phyloP scores from a whole-genome alignment of 768 basidiomycete genomes.

The Xerocomus potaroensis region DNA sequence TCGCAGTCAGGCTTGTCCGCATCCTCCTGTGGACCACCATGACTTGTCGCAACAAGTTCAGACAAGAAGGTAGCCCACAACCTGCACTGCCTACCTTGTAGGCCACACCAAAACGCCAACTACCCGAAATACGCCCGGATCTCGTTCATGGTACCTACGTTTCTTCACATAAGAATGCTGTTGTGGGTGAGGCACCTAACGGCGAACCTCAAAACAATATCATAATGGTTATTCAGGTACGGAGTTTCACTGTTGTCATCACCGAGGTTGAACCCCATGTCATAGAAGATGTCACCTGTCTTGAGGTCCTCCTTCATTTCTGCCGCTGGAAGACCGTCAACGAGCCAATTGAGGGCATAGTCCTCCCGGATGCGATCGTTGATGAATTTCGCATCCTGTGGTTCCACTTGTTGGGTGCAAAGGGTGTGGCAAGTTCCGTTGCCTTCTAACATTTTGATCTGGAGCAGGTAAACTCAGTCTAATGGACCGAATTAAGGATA shows the following conservation, averaged over 20 bases:
- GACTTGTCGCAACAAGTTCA: constrained; percentile 36
- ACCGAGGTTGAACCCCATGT: constrained; percentile 94
- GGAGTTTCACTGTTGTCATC: constrained; percentile 62
- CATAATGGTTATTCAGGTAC: constrained; percentile 89
- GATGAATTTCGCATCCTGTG: constrained; percentile 80
- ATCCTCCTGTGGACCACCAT: constrained; percentile 54
- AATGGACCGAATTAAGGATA: not conserved
- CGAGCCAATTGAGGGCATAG: constrained; percentile 91
- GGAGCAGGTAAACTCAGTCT: constrained; percentile 9
- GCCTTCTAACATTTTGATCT: constrained; percentile 81
- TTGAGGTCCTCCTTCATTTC: constrained; percentile 84
- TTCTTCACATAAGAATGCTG: constrained; percentile 8
- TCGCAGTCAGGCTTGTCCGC: constrained; percentile 48
- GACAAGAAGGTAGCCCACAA: not conserved
- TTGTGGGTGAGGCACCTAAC: not conserved
- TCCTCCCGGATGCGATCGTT: constrained; percentile 89
- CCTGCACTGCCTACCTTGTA: constrained; percentile 31
- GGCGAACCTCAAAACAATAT: constrained; percentile 71
- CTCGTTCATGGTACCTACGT: constrained; percentile 74
- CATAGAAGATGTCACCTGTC: constrained; percentile 83
- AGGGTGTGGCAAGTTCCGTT: constrained; percentile 73
- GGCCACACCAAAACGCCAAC: constrained; percentile 94
- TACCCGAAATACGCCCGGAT: constrained; percentile 69
- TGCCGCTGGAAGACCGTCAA: constrained; percentile 91
- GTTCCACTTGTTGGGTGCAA: constrained; percentile 58